Percentiles rank a stretch among this genome's conserved stretches.
These are phyloP conservation scores for Cyphellophora europaea DNA, from an alignment of 2,329 filamentous ascomycete species.

Conservation along the genomic window DNA sequence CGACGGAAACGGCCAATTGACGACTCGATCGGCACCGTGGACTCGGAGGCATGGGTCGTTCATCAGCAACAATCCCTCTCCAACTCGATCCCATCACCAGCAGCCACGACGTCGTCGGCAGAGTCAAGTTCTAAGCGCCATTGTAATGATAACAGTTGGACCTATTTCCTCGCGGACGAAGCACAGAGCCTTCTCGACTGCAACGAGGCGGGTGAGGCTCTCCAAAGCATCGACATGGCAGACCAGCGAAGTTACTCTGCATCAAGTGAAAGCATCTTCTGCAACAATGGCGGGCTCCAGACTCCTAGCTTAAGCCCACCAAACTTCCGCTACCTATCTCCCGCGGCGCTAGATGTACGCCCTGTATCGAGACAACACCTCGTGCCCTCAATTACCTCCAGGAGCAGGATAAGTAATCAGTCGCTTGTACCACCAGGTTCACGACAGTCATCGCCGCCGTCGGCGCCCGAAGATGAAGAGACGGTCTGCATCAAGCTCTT, in stretches of 20 bases:
- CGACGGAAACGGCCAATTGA: constrained; percentile 17
- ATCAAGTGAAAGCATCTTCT: constrained; percentile 10
- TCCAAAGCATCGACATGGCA: constrained; percentile 13
- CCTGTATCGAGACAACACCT: constrained; percentile 9
- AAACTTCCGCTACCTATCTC: constrained; percentile 14
- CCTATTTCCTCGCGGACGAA: constrained; percentile 9
- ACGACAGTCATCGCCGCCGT: background rate
- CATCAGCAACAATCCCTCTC: constrained; percentile 8
- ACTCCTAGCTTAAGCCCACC: constrained; percentile 17
- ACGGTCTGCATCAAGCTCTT: constrained; percentile 18
- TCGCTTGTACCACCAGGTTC: background rate
- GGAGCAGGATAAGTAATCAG: too few relatives aligned
- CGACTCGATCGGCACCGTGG: constrained; percentile 12
- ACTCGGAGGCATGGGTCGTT: constrained; percentile 12
- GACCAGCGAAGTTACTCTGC: constrained; percentile 13
- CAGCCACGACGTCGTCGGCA: constrained; percentile 12
- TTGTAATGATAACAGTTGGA: constrained; percentile 10
- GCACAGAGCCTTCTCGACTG: constrained; percentile 12
- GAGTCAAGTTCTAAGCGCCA: constrained; percentile 7
- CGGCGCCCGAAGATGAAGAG: constrained; percentile 14
- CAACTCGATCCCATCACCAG: constrained; percentile 15
- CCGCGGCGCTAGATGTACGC: constrained; percentile 11
- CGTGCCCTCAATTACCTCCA: constrained; percentile 3
- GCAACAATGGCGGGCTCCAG: constrained; percentile 13
- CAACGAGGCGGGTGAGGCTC: constrained; percentile 11